Conservation (phyloP, 345 rosid genomes). For the Rhodamnia rubescens region DNA sequence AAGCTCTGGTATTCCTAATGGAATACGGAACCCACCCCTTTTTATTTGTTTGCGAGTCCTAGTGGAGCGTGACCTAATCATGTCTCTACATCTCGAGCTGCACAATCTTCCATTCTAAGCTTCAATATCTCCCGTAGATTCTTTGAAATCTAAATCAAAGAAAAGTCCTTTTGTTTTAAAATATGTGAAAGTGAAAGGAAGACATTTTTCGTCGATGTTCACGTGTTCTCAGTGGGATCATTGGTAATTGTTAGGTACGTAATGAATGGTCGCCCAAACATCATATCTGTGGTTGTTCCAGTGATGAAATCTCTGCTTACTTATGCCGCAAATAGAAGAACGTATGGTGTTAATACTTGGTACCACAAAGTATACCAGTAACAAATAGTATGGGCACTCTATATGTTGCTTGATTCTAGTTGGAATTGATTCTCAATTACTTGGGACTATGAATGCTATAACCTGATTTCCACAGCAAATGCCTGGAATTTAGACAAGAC, state of each 20-base stretch:
- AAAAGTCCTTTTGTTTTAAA: not conserved
- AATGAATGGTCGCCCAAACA: not conserved
- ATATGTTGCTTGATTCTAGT: slow-evolving; percentile 4
- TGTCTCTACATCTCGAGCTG: not conserved
- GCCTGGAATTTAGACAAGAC: slow-evolving; percentile 32
- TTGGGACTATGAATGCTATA: not conserved
- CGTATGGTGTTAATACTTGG: not conserved
- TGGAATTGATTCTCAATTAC: slow-evolving; percentile 7
- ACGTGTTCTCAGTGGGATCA: not conserved
- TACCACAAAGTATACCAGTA: not conserved
- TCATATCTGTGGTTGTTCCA: not conserved
- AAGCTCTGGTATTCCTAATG: not conserved
- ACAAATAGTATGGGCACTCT: not conserved
- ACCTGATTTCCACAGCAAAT: slow-evolving; percentile 26
- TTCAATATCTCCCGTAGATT: not conserved
- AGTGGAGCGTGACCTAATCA: not conserved
- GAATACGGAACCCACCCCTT: not conserved
- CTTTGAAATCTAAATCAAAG: not conserved
- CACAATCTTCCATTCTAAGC: not conserved
- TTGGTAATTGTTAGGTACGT: not conserved
- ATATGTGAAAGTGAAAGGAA: not conserved
- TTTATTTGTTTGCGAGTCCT: not conserved
- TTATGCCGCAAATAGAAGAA: not conserved
- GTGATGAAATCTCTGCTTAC: not conserved
- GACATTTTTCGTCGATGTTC: not conserved